These are phyloP conservation scores for Plasmodium ovale DNA, from an alignment of 169 alveolate genomes.

Conservation along the genomic window DNA sequence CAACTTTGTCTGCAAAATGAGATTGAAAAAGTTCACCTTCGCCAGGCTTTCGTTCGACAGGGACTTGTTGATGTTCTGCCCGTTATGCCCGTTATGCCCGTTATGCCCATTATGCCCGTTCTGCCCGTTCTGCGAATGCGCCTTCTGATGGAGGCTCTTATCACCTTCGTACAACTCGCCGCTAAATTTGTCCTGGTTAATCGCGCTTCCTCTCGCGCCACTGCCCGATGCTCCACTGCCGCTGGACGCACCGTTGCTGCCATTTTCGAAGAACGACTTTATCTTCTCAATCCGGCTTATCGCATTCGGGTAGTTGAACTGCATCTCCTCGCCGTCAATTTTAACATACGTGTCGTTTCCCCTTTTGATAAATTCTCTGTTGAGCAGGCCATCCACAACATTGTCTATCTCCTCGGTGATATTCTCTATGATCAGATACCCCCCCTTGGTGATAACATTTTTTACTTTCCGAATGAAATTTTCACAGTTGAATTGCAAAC, in stretches of 20 bases:
- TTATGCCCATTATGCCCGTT: neutral
- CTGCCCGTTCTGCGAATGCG: neutral
- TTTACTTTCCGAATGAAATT: slow-evolving; percentile 92
- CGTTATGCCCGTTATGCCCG: neutral
- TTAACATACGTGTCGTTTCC: slow-evolving; percentile 81
- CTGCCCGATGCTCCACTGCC: neutral
- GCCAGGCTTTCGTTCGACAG: slow-evolving; percentile 89
- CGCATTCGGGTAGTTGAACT: slow-evolving; percentile 66
- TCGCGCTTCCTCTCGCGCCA: neutral
- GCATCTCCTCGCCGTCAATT: slow-evolving; percentile 69
- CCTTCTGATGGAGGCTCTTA: no score
- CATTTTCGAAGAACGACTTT: slow-evolving; percentile 46
- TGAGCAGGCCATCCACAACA: slow-evolving; percentile 94
- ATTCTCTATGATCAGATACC: slow-evolving; percentile 94
- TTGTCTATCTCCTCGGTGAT: slow-evolving; percentile 95
- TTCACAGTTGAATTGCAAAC: slow-evolving; percentile 91
- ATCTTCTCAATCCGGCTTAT: slow-evolving; percentile 36
- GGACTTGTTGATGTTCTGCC: slow-evolving; percentile 49
- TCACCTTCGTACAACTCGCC: no score
- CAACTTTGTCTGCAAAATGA: slow-evolving; percentile 94
- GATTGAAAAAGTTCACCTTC: slow-evolving; percentile 93
- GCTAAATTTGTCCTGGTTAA: no score
- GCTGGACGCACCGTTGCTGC: neutral
- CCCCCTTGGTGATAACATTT: slow-evolving; percentile 92
- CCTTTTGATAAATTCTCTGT: slow-evolving; percentile 93